Evolutionary conservation across 495 filamentous ascomycete genomes (phyloP).

Genomic region (Glarea lozoyensis): DNA sequence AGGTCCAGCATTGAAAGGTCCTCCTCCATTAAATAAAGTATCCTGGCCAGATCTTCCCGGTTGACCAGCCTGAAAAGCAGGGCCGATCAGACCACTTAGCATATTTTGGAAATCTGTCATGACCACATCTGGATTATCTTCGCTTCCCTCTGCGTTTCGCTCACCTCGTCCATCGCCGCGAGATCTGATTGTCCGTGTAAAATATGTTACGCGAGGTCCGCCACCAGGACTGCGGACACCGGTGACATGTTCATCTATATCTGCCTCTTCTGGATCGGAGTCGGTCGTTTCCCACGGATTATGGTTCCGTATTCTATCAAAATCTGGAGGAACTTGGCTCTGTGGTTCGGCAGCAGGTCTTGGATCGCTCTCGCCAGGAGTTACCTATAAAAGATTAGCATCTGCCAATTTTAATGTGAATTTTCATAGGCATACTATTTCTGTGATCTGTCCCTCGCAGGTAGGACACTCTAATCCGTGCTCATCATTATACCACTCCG

Average conservation of each 20-base stretch:
- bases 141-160: neutral
- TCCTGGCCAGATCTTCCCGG: slow-evolving; percentile 21
- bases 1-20: too few relatives aligned
- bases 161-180: neutral
- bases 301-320: slow-evolving; percentile 17
- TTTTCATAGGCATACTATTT: slow-evolving; percentile 52
- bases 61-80: slow-evolving; percentile 15
- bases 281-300: slow-evolving; percentile 33
- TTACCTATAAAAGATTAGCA: slow-evolving; percentile 28
- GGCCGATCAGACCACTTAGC: slow-evolving; percentile 20
- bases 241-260: slow-evolving; percentile 38
- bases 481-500: slow-evolving; percentile 70
- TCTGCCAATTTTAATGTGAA: neutral
- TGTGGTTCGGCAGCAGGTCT: slow-evolving; percentile 24
- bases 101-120: slow-evolving; percentile 23
- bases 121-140: slow-evolving; percentile 15
- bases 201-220: slow-evolving; percentile 26
- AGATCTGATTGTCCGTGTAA: slow-evolving; percentile 7
- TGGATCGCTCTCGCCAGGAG: slow-evolving; percentile 31
- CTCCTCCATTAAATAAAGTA: slow-evolving; percentile 5
- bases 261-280: slow-evolving; percentile 37
- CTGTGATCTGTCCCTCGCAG: slow-evolving; percentile 69
- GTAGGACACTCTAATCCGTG: slow-evolving; percentile 62
- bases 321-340: slow-evolving; percentile 21
- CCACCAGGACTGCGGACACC: slow-evolving; percentile 37